Percentiles rank a stretch among this genome's conserved stretches.
Evolutionary conservation across 805 yeast genomes (phyloP).

Genomic region (Lipomyces kockii): DNA sequence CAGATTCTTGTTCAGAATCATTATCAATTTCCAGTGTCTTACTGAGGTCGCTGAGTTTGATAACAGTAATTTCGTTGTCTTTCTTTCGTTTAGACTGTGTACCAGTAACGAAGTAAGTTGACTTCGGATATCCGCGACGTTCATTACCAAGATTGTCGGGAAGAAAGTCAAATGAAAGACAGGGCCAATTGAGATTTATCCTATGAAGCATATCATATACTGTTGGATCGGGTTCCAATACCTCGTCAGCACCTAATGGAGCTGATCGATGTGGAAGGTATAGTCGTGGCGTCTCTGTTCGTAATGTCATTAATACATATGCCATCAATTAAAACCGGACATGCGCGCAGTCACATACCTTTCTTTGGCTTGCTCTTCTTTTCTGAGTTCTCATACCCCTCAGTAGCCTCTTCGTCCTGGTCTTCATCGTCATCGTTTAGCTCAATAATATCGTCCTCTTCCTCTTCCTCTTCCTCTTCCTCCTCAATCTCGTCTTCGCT

Average conservation of each 20-base stretch:
- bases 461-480: slow-evolving; percentile 88
- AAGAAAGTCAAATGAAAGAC: slow-evolving; percentile 84
- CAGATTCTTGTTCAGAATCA: slow-evolving; percentile 74
- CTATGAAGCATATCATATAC: slow-evolving; percentile 97
- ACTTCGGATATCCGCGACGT: slow-evolving; percentile 87
- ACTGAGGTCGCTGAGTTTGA: slow-evolving; percentile 79
- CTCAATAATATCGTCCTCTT: slow-evolving; percentile 66
- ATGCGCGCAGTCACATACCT: slow-evolving; percentile 8
- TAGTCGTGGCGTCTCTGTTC: slow-evolving; percentile 52
- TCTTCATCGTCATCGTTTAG: slow-evolving; percentile 85
- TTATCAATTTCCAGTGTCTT: slow-evolving; percentile 88
- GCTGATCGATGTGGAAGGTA: slow-evolving; percentile 87
- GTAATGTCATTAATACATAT: slow-evolving; percentile 18
- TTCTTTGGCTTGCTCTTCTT: slow-evolving; percentile 47
- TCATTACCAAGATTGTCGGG: slow-evolving; percentile 88
- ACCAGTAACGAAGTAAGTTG: slow-evolving; percentile 84
- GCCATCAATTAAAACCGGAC: not conserved
- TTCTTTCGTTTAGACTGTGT: slow-evolving; percentile 88
- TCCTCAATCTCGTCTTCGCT: slow-evolving; percentile 59
- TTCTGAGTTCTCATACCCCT: slow-evolving; percentile 42
- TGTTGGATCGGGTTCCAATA: slow-evolving; percentile 92
- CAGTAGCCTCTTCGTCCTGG: slow-evolving; percentile 46
- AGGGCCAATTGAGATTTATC: slow-evolving; percentile 95
- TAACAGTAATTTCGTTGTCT: slow-evolving; percentile 85
- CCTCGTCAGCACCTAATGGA: slow-evolving; percentile 95